Base-by-base conservation (phyloP, 345 rosid species). In the Streptanthus diversifolius region DNA sequence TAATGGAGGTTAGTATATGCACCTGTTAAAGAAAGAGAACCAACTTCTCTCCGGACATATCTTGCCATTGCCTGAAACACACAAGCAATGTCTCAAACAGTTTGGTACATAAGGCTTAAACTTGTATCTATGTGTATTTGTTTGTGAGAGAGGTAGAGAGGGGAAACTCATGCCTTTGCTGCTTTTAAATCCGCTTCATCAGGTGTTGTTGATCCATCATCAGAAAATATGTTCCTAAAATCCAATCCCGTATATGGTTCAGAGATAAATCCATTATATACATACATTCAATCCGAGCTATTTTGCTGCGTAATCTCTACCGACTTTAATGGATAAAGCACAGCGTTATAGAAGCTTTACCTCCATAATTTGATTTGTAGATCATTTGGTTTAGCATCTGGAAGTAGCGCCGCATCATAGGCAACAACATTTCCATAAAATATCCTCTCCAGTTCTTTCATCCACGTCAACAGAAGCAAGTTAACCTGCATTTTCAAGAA, bases 391-490 rank as follows among this genome's bases (percentile, higher is more conserved):
- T 85, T 87, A 67, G 93, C 99, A 78, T 90, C 92, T 13, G 93
- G 99, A 75, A 85, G 89, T 80, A 95, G 33, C 43, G 97, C 93
- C 40, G 86, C 69, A 77, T 95, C 96, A 83, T 88, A 95, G 36
- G 95, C 93, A 75, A 90, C 85, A 66, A 91, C 80, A 69, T 95
- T 95, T 73, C 99, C 99, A 68, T 88, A 95, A 59, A 95, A 90
- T 81, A 95, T 91, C 81, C 81, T 90, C 85, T 95, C 99, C 84
- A 91, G 44, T 54, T 95, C 98, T 83, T 95, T 95, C 99, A 95
- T 95, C 98, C 98, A 91, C 76, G 81, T 91, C 8, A 65, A 67
- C 81, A 95, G 66, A 41, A 91, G 80, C 77, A 95, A 84, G 82
- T 91, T 95, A 80, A 95, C 99, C 96, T 91, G 83, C 73, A 45